These are phyloP conservation scores for Populus nigra DNA, from an alignment of 345 rosid genomes.

Conservation along the genomic window DNA sequence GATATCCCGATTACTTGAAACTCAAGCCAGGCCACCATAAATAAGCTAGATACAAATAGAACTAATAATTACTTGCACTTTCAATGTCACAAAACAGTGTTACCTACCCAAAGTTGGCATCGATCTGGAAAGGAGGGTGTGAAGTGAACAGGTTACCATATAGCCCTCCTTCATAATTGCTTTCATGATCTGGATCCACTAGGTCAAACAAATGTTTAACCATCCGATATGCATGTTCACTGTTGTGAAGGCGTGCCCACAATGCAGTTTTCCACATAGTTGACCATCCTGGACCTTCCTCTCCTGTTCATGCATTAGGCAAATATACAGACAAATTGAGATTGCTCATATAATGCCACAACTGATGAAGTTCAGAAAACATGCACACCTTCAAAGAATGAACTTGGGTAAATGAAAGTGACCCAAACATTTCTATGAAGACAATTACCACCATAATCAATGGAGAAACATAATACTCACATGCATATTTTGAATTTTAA, in stretches of 20 bases:
- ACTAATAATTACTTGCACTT: not conserved
- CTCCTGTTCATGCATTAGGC: slow-evolving; percentile 51
- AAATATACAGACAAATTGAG: not conserved
- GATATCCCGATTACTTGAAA: too few relatives aligned
- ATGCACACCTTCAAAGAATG: not conserved
- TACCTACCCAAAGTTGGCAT: slow-evolving; percentile 90
- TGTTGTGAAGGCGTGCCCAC: slow-evolving; percentile 81
- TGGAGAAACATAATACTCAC: not conserved
- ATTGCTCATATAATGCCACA: not conserved
- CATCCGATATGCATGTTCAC: slow-evolving; percentile 69
- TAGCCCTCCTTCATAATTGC: slow-evolving; percentile 67
- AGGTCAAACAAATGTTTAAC: slow-evolving; percentile 65
- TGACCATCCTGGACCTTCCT: slow-evolving; percentile 97
- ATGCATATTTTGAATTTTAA: not conserved
- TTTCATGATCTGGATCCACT: slow-evolving; percentile 73
- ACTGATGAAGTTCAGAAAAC: not conserved
- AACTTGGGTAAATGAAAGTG: not conserved
- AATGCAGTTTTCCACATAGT: slow-evolving; percentile 80
- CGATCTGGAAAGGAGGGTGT: slow-evolving; percentile 98
- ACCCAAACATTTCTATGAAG: not conserved
- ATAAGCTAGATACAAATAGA: not conserved
- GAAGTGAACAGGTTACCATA: slow-evolving; percentile 88
- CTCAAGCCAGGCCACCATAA: too few relatives aligned
- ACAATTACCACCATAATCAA: not conserved
- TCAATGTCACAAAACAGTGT: not conserved